These are phyloP conservation scores for Thelephora aurantiotincta DNA, from an alignment of 768 basidiomycete genomes.

Conservation along the genomic window DNA sequence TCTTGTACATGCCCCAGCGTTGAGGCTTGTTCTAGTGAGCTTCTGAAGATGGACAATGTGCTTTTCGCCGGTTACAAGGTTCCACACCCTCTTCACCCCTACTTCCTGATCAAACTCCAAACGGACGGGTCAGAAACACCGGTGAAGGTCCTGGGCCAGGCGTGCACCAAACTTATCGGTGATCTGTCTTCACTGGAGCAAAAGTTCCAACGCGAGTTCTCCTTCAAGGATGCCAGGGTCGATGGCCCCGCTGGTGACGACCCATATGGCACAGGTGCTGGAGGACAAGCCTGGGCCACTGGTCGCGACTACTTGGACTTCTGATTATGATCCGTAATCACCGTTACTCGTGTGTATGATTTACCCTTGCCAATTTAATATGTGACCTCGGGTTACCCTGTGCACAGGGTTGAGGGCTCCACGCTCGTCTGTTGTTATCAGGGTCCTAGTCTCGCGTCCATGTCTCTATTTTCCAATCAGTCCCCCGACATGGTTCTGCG, in stretches of 20 bases:
- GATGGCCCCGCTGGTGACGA: constrained; percentile 15
- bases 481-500: too few species aligned
- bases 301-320: constrained; percentile 16
- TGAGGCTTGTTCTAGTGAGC: constrained; percentile 42
- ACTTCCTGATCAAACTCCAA: constrained; percentile 92
- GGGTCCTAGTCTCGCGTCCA: too few species aligned
- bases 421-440: too few species aligned
- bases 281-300: constrained; percentile 9
- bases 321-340: background rate
- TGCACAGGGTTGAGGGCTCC: background rate
- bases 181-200: constrained; percentile 45
- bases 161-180: constrained; percentile 68
- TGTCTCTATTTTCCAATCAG: too few species aligned
- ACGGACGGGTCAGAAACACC: constrained; percentile 84
- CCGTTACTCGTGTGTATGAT: constrained; percentile 2
- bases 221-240: constrained; percentile 57
- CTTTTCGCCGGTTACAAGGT: constrained; percentile 98
- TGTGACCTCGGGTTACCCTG: background rate
- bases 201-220: constrained; percentile 75
- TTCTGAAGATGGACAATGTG: constrained; percentile 74
- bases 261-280: constrained; percentile 15
- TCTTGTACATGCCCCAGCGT: background rate
- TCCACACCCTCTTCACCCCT: constrained; percentile 89
- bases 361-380: background rate
- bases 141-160: constrained; percentile 67